Conservation (phyloP, 2,329 filamentous ascomycete species). For the Fusarium xyrophilum region DNA sequence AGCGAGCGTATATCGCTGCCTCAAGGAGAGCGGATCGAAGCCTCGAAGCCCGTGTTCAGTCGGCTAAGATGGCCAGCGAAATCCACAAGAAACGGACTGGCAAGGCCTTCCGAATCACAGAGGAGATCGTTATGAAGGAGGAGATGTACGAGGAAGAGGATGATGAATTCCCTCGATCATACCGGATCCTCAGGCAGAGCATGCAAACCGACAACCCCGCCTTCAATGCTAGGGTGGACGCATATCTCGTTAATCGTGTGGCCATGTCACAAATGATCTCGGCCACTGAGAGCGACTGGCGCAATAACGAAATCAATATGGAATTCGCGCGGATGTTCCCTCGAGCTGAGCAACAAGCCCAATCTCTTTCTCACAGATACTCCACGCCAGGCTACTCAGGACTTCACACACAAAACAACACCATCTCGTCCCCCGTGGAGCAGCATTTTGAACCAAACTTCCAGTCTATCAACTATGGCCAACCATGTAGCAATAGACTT, state of each 20-base stretch:
- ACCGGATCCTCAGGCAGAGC: conserved; percentile 67
- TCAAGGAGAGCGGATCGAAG: conserved; percentile 86
- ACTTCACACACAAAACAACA: conserved; percentile 10
- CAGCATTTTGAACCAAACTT: conserved; percentile 35
- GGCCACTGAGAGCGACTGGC: conserved; percentile 48
- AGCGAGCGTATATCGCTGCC: conserved; percentile 90
- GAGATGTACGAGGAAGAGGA: conserved; percentile 98
- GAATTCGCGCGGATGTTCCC: conserved; percentile 58
- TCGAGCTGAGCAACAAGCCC: conserved; percentile 42
- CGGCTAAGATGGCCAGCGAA: conserved; percentile 84
- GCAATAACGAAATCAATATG: conserved; percentile 55
- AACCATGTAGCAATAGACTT: conserved; percentile 1
- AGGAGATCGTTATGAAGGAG: conserved; percentile 85
- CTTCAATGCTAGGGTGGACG: conserved; percentile 67
- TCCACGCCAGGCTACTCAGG: conserved; percentile 29
- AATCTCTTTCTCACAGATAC: conserved; percentile 37
- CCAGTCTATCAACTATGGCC: conserved; percentile 37
- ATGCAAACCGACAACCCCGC: conserved; percentile 66
- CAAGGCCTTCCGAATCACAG: conserved; percentile 79
- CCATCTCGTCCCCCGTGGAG: conserved; percentile 24
- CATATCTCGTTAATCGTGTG: conserved; percentile 52
- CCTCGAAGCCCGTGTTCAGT: conserved; percentile 86
- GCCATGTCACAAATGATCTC: conserved; percentile 53
- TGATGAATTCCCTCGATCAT: conserved; percentile 75
- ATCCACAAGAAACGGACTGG: conserved; percentile 90